These are phyloP conservation scores for Pythium aphanidermatum DNA, from an alignment of 352 stramenopile species.

Conservation along the genomic window DNA sequence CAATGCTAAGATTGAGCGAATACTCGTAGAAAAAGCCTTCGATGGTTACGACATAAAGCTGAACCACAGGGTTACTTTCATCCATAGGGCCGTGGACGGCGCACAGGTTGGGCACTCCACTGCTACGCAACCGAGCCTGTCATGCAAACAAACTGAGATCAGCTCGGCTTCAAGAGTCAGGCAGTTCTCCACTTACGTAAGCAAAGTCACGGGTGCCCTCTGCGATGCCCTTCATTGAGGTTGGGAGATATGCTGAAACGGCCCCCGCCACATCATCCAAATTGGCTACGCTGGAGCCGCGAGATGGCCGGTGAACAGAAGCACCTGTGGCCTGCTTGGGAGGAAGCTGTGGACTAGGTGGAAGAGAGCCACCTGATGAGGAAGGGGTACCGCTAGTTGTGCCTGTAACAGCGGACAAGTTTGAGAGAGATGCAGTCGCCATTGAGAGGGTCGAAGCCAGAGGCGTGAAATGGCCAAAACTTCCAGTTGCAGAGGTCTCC, in stretches of 20 bases:
- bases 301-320: slow-evolving; percentile 2
- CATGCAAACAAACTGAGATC: slow-evolving; percentile 1
- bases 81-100: slow-evolving; percentile 73
- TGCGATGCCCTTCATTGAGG: slow-evolving; percentile 69
- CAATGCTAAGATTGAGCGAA: slow-evolving; percentile 58
- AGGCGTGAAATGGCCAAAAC: slow-evolving; percentile 72
- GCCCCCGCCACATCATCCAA: slow-evolving; percentile 64
- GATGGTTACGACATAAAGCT: slow-evolving; percentile 73
- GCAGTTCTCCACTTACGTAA: slow-evolving; percentile 58
- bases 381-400: not conserved
- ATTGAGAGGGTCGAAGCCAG: slow-evolving; percentile 72
- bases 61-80: slow-evolving; percentile 35
- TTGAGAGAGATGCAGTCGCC: slow-evolving; percentile 26
- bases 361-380: not conserved
- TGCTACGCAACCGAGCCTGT: slow-evolving; percentile 64
- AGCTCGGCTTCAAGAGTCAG: too few species aligned
- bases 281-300: slow-evolving; percentile 37
- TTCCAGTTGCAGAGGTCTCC: slow-evolving; percentile 68
- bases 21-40: slow-evolving; percentile 88
- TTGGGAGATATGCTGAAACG: slow-evolving; percentile 69
- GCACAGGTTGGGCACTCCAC: slow-evolving; percentile 67
- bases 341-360: slow-evolving; percentile 4
- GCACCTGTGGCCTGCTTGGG: slow-evolving; percentile 2
- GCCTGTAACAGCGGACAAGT: not conserved
- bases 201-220: slow-evolving; percentile 86